Percentiles rank a stretch among this genome's conserved stretches.
Conservation (phyloP, 495 filamentous ascomycete genomes). For the Bacidia gigantensis region DNA sequence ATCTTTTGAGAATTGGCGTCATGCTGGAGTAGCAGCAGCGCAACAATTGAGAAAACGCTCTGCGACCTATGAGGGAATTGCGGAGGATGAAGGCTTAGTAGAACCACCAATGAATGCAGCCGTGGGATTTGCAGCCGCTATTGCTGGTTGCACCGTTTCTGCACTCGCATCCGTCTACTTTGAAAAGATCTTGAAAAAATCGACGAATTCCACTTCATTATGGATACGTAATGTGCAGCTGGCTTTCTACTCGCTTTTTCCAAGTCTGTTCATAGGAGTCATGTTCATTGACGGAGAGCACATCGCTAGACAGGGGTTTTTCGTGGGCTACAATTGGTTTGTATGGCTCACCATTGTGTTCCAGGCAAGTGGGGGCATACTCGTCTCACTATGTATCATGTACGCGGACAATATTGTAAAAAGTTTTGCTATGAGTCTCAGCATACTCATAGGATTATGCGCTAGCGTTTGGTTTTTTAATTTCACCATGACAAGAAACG, state of each 20-base stretch:
- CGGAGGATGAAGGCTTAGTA: conserved; percentile 56
- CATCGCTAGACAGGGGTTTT: conserved; percentile 74
- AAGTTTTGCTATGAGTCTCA: conserved; percentile 84
- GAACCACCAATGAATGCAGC: conserved; percentile 57
- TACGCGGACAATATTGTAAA: conserved; percentile 81
- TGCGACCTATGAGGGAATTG: conserved; percentile 88
- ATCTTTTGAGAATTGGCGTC: conserved; percentile 45
- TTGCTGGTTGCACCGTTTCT: conserved; percentile 63
- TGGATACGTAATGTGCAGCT: conserved; percentile 94
- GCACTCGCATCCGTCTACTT: conserved; percentile 83
- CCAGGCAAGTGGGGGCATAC: conserved; percentile 71
- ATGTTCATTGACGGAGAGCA: conserved; percentile 73
- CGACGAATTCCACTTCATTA: conserved; percentile 50
- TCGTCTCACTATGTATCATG: conserved; percentile 72
- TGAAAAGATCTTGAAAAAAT: conserved; percentile 86
- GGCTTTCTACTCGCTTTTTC: conserved; percentile 80
- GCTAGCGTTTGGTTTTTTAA: conserved; percentile 78
- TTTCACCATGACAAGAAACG: conserved; percentile 52
- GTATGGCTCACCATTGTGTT: conserved; percentile 77
- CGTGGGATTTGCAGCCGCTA: conserved; percentile 64
- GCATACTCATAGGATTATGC: conserved; percentile 69
- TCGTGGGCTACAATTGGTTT: conserved; percentile 80
- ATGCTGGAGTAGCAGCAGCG: conserved; percentile 27
- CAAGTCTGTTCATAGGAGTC: conserved; percentile 74
- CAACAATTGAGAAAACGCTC: conserved; percentile 53